A percentile compares a stretch with the other conserved stretches of the same genome.
phyloP scores from a whole-genome alignment of 305 asterid species.

The Solanum chacoense region DNA sequence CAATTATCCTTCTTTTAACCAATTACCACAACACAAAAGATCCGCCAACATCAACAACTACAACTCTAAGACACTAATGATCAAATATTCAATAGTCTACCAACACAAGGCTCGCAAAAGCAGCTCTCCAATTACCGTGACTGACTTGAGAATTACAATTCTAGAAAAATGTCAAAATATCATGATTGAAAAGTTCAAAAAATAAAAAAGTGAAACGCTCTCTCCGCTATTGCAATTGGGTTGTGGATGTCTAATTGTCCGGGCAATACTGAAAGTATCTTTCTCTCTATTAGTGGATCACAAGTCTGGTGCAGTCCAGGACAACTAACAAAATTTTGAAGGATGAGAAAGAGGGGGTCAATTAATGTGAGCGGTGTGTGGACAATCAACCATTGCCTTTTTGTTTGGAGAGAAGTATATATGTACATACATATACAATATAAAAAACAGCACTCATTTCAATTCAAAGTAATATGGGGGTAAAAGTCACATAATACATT shows the following conservation, averaged over 20 bases:
- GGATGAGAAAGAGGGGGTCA: background rate
- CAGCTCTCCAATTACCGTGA: background rate
- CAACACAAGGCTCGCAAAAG: background rate
- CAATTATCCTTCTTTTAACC: background rate
- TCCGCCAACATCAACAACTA: background rate
- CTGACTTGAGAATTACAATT: background rate
- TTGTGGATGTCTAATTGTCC: background rate
- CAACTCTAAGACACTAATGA: background rate
- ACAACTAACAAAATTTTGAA: background rate
- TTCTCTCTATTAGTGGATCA: background rate
- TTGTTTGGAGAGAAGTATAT: background rate
- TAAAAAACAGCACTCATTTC: background rate
- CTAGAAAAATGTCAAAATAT: background rate
- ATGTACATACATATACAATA: background rate
- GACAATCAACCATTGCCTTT: background rate
- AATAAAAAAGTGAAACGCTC: background rate
- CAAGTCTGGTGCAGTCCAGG: background rate
- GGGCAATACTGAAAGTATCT: background rate
- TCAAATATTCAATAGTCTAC: background rate
- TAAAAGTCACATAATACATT: background rate
- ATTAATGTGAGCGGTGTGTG: background rate
- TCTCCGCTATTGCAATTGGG: background rate
- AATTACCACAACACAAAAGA: background rate
- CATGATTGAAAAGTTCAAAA: background rate
- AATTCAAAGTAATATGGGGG: background rate